phyloP scores from a whole-genome alignment of 2,329 filamentous ascomycete species.

The Botrytis porri region DNA sequence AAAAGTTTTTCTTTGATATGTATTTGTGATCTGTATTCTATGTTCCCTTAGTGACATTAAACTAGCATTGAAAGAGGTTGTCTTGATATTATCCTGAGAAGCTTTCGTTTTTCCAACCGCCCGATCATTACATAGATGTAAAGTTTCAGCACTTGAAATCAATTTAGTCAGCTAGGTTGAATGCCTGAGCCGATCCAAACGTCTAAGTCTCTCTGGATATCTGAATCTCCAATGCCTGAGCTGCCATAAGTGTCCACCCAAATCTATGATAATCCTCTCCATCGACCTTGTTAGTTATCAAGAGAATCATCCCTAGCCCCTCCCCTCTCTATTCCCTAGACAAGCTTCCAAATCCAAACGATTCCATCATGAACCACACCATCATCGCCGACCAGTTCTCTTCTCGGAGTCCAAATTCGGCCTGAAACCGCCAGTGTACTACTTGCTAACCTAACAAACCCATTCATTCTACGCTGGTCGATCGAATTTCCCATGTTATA shows the following conservation, averaged over 20 bases:
- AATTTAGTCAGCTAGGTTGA: not conserved
- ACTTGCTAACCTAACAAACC: fast-evolving
- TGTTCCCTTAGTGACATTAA: not conserved
- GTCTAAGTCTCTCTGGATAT: not conserved
- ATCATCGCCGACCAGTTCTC: not conserved
- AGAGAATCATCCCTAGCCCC: not conserved
- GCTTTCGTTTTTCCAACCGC: not conserved
- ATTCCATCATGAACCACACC: not conserved
- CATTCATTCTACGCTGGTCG: not conserved
- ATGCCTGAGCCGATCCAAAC: not conserved
- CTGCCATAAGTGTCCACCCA: not conserved
- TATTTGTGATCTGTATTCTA: not conserved
- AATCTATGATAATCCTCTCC: not conserved
- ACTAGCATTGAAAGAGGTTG: not conserved
- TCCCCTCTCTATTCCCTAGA: not conserved
- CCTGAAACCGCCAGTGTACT: fast-evolving
- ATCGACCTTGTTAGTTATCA: not conserved
- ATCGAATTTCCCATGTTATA: too few relatives aligned
- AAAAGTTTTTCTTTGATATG: constrained; percentile 14
- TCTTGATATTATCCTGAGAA: not conserved
- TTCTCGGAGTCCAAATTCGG: not conserved
- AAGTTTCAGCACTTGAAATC: not conserved
- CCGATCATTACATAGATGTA: not conserved
- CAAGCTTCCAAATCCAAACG: not conserved
- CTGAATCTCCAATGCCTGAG: not conserved